Evolutionary conservation across 2,329 filamentous ascomycete genomes (phyloP).

Genomic region (Fusarium tanahbumbuense): DNA sequence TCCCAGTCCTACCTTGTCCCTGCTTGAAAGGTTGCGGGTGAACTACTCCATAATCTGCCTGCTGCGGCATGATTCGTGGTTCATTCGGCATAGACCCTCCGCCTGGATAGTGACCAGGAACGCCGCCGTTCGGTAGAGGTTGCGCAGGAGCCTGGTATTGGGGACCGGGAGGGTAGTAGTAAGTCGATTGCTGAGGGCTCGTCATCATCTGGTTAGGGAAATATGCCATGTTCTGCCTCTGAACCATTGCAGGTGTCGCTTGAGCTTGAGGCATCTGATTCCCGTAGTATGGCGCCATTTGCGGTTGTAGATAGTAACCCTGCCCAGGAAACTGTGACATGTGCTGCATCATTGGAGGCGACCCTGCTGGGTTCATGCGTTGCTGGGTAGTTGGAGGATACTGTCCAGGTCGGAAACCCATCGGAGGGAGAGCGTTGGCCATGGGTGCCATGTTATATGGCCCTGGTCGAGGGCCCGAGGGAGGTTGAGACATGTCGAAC

Average conservation of each 20-base stretch:
- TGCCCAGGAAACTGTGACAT: conserved; percentile 58
- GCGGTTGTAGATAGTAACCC: conserved; percentile 61
- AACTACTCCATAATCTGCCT: conserved; percentile 18
- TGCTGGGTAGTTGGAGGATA: conserved; percentile 52
- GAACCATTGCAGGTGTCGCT: conserved; percentile 51
- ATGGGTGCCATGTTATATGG: conserved; percentile 62
- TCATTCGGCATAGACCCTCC: conserved; percentile 43
- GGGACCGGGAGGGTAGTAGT: conserved; percentile 58
- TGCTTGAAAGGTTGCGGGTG: conserved; percentile 29
- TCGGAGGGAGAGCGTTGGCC: conserved; percentile 57
- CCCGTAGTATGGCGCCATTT: conserved; percentile 59
- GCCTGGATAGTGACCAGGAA: conserved; percentile 52
- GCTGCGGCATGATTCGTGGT: conserved; percentile 38
- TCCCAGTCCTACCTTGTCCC: conserved; percentile 40
- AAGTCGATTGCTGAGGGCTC: conserved; percentile 55
- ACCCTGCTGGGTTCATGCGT: conserved; percentile 50
- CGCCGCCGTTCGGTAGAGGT: conserved; percentile 49
- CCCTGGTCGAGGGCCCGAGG: conserved; percentile 39
- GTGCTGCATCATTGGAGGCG: conserved; percentile 54
- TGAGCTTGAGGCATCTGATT: conserved; percentile 55
- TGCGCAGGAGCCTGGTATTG: conserved; percentile 53
- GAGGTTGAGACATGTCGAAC: conserved; percentile 54
- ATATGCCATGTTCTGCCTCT: conserved; percentile 56
- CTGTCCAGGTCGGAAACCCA: conserved; percentile 54
- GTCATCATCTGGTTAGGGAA: conserved; percentile 59